A percentile compares a stretch with the other conserved stretches of the same genome.
Conservation (phyloP, 768 basidiomycete species). For the Suillus subluteus region DNA sequence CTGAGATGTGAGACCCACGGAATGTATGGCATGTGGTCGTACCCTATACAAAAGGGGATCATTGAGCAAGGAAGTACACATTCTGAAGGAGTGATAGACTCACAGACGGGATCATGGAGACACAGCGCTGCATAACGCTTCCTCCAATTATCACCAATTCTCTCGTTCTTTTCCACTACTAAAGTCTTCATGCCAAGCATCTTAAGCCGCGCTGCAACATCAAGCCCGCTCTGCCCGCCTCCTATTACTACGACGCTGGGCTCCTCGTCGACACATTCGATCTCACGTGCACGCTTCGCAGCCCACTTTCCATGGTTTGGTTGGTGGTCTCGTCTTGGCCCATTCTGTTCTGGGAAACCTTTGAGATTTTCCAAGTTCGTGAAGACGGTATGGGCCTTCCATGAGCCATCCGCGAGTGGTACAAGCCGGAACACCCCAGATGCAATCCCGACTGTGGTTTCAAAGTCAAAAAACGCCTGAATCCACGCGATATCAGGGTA, state of each 20-base stretch:
- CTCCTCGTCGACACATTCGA: constrained; percentile 40
- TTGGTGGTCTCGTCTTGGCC: constrained; percentile 45
- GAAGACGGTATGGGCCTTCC: constrained; percentile 52
- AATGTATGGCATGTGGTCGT: constrained; percentile 56
- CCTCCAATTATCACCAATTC: constrained; percentile 37
- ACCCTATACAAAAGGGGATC: constrained; percentile 33
- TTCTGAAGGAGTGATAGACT: constrained; percentile 11
- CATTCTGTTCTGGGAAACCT: constrained; percentile 46
- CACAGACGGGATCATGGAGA: constrained; percentile 37
- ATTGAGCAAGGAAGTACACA: neutral
- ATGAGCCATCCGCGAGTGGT: constrained; percentile 42
- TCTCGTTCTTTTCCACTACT: constrained; percentile 29
- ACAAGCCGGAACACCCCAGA: constrained; percentile 52
- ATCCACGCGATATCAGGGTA: constrained; percentile 45
- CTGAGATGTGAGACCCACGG: constrained; percentile 41
- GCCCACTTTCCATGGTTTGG: constrained; percentile 40
- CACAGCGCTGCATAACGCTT: constrained; percentile 53
- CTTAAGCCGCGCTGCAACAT: constrained; percentile 58
- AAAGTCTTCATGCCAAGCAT: constrained; percentile 25
- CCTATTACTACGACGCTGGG: constrained; percentile 57
- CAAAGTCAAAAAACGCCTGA: constrained; percentile 49
- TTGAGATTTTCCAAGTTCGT: constrained; percentile 58
- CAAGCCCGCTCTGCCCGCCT: constrained; percentile 57
- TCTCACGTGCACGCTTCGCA: constrained; percentile 29
- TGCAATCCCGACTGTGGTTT: constrained; percentile 40